These are phyloP conservation scores for Aphanomyces cochlioides DNA, from an alignment of 352 stramenopile genomes.

Conservation along the genomic window DNA sequence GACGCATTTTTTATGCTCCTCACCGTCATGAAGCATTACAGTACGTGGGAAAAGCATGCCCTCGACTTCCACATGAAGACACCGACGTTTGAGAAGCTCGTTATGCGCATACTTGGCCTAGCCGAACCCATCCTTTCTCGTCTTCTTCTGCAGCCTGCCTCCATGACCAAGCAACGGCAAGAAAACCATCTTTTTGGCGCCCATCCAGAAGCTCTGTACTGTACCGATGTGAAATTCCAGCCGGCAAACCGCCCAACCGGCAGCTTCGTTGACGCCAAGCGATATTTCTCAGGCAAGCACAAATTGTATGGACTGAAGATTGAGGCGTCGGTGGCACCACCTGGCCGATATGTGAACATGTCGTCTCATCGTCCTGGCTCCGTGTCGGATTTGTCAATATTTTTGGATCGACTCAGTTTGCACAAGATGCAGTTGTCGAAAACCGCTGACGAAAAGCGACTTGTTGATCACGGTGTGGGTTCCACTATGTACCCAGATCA, in stretches of 20 bases:
- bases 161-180: background rate
- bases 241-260: constrained; percentile 5
- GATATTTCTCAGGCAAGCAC: constrained; percentile 30
- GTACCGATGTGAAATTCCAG: constrained; percentile 19
- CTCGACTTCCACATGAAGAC: constrained; percentile 7
- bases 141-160: background rate
- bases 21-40: constrained; percentile 13
- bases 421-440: constrained; percentile 7
- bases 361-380: constrained; percentile 22
- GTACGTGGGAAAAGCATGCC: constrained; percentile 13
- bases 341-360: constrained; percentile 22
- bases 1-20: constrained; percentile 16
- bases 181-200: background rate
- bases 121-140: background rate
- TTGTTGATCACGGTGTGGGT: background rate
- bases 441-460: background rate
- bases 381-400: constrained; percentile 31
- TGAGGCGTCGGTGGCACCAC: constrained; percentile 23
- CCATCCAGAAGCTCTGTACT: constrained; percentile 4
- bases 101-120: background rate
- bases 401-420: constrained; percentile 22
- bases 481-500: constrained; percentile 4
- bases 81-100: constrained; percentile 10
- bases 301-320: constrained; percentile 35
- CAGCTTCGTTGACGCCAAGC: background rate